A percentile compares a stretch with the other conserved stretches of the same genome.
phyloP scores from a whole-genome alignment of 2,329 filamentous ascomycete genomes.

The Epichloe amarillans region DNA sequence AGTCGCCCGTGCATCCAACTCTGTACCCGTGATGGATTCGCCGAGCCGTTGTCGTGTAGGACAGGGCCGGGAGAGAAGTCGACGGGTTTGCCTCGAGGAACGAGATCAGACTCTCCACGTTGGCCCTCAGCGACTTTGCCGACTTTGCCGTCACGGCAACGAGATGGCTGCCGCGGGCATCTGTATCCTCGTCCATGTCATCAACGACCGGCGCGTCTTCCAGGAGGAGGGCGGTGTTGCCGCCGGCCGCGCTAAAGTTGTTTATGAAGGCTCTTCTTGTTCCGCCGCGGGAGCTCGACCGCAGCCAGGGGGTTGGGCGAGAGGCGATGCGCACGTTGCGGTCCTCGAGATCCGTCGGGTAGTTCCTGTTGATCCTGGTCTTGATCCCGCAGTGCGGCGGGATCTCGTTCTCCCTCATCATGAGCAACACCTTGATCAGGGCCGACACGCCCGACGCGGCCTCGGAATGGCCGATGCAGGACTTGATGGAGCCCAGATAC shows the following conservation, averaged over 20 bases:
- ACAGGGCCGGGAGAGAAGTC: constrained; percentile 40
- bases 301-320: constrained; percentile 36
- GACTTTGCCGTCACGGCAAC: constrained; percentile 45
- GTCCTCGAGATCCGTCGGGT: constrained; percentile 42
- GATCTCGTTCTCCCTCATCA: constrained; percentile 51
- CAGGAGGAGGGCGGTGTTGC: constrained; percentile 54
- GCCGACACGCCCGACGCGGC: constrained; percentile 48
- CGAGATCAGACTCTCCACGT: constrained; percentile 39
- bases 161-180: constrained; percentile 37
- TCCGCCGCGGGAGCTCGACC: constrained; percentile 14
- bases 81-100: constrained; percentile 40
- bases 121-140: constrained; percentile 42
- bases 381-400: constrained; percentile 59
- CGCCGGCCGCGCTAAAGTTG: constrained; percentile 59
- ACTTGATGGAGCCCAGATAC: constrained; percentile 49
- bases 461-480: constrained; percentile 51
- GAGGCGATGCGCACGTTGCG: constrained; percentile 44
- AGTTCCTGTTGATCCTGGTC: constrained; percentile 44
- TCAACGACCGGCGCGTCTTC: constrained; percentile 41
- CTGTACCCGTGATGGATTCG: constrained; percentile 47
- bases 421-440: constrained; percentile 51
- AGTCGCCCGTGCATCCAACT: constrained; percentile 29
- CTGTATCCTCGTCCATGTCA: constrained; percentile 28
- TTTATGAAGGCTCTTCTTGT: constrained; percentile 42
- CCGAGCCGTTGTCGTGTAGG: constrained; percentile 57